Evolutionary conservation across 148 eudicot genomes (phyloP), one percentile per base, ranked within the genome.

Genomic region (Drosera capensis): DNA sequence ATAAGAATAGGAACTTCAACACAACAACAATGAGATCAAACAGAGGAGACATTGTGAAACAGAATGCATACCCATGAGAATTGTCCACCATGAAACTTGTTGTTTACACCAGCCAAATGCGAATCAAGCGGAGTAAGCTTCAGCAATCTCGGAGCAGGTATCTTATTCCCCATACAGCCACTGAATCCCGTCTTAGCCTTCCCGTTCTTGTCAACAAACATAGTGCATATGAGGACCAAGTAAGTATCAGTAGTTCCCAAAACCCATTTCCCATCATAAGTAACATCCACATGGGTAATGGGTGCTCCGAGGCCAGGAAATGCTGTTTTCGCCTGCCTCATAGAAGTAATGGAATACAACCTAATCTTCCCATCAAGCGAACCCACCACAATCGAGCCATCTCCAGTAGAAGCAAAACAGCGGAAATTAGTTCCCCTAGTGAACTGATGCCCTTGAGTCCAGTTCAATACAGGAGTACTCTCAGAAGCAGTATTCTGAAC

Each of bases 311-410:
- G 74, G 15, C 99, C 94, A 3, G 99, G 99, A 44, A 90, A 90
- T 9, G 99, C 99, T n/a, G 99, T 90, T 67, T 85, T 90, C 6
- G 99, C 99, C 64, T 66, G 76, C 66, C 99, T 76, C 99, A 90
- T 90, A 3, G 95, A 80, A 29, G 75, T 90, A 56, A 68, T 90
- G 0, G 99, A 84, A 57, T 90, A 90, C 58, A 90, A 63, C 25
- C 99, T 48, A 11, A 90, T 80, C 74, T 90, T 90, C 60, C 99
- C 99, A 81, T 90, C 99, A 54, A 84, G 58, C 0, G 99, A 90
- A 0, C 99, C 99, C 47, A 90, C 85, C 21, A 84, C 95, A 64
- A 90, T 90, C 0, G 95, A 84, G 30, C 99, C 99, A 73, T 90
- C 99, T 25, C 99, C 99, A 15, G 99, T 73, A 0, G 93, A 71